Base-by-base conservation (phyloP, 2,329 filamentous ascomycete species). In the Thelonectria olida region DNA sequence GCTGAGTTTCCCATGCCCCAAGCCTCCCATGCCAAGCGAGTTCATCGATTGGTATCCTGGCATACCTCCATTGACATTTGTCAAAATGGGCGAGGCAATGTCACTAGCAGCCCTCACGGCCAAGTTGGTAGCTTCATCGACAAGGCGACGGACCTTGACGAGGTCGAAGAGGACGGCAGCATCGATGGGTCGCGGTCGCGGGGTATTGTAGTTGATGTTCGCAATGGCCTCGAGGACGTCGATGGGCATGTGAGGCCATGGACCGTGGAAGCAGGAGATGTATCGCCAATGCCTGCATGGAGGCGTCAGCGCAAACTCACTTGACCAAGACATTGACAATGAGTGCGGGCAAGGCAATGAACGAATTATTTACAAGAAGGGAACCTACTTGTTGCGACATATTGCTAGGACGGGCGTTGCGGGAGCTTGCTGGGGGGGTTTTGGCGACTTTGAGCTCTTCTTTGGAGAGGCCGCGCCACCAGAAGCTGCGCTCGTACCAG, bases 101-200 rank as follows among this genome's bases (percentile, higher is more conserved):
- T 91, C 91, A 72, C 88, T 92, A 39, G 90, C 89, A 49, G 92
- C 92, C 61, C 91, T 88, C 63, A 94, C 91, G 53, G 91, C 88
- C 47, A 95, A 85, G 67, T 89, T 88, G 6, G 91, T 91, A 19
- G 92, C 92, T 73, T 94, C 91, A 67, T 96, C 92, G 54, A 96
- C 90, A 31, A 91, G 85, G 49, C 88, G 86, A 63, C 92, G 87
- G 74, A 96, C 92, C 80, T 94, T 95, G 75, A 93, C 85, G 47
- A 96, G 80, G 76, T 96, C 92, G 79, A 91, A 96, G 79, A 96
- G 91, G 64, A 93, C 87, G 63, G 90, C 90, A 10, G 91, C 90
- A 75, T 96, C 91, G 73, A 96, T 88, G 48, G 92, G 89, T 59
- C 87, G 90, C 9, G 92, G 92, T 25, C 89, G 87, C 15, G 90